Conservation (phyloP, 2,329 filamentous ascomycete genomes). For the Colletotrichum sansevieriae region DNA sequence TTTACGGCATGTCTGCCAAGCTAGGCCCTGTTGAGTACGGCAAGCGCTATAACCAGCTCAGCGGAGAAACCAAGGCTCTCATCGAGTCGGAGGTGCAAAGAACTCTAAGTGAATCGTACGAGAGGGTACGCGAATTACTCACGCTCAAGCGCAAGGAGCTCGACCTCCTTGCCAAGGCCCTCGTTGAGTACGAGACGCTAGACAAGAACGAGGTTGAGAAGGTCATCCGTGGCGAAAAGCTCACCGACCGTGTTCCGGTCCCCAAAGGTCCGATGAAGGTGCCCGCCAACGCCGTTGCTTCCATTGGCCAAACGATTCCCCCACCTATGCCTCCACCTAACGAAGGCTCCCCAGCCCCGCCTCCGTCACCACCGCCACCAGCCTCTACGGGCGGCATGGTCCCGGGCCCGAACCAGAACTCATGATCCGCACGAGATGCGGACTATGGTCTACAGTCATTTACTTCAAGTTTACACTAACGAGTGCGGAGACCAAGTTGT, state of each 20-base stretch:
- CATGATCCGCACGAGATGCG: constrained; percentile 14
- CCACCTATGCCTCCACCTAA: constrained; percentile 34
- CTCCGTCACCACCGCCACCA: constrained; percentile 39
- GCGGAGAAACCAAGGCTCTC: constrained; percentile 84
- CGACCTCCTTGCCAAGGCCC: constrained; percentile 86
- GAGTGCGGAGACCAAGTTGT: constrained; percentile 27
- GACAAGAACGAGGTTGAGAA: constrained; percentile 90
- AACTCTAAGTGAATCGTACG: constrained; percentile 84
- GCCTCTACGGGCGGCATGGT: constrained; percentile 23
- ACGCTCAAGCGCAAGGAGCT: constrained; percentile 84
- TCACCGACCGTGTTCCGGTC: constrained; percentile 77
- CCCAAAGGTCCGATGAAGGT: constrained; percentile 63
- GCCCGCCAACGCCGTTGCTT: constrained; percentile 43
- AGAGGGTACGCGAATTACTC: constrained; percentile 79
- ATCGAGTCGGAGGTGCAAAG: constrained; percentile 92
- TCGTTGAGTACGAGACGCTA: constrained; percentile 95
- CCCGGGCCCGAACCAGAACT: constrained; percentile 23
- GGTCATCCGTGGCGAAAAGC: constrained; percentile 87
- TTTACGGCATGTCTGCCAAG: constrained; percentile 87
- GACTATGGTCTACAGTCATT: constrained; percentile 8
- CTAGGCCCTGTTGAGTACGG: constrained; percentile 92
- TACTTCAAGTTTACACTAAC: constrained; percentile 12
- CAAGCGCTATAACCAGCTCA: constrained; percentile 84
- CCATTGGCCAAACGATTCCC: constrained; percentile 28
- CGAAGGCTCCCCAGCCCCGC: constrained; percentile 28